A percentile compares a stretch with the other conserved stretches of the same genome.
Conservation (phyloP, 768 basidiomycete genomes). For the Podaxis sp. region DNA sequence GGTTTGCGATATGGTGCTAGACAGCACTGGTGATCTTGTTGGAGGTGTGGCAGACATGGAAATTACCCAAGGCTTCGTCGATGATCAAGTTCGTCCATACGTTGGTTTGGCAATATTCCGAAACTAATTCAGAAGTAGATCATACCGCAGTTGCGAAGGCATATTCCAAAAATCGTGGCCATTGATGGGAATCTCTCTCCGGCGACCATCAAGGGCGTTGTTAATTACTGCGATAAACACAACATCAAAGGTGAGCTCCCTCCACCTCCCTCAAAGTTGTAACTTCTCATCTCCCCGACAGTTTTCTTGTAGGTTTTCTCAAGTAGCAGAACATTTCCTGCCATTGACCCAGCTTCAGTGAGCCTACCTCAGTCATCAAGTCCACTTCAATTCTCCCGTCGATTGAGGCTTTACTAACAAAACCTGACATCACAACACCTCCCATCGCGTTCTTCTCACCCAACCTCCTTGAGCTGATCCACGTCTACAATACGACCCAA, state of each 20-base stretch:
- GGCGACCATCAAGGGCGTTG: conserved; percentile 43
- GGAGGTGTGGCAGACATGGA: conserved; percentile 95
- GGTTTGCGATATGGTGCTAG: conserved; percentile 84
- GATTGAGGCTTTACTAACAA: conserved; percentile 34
- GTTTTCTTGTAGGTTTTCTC: conserved; percentile 66
- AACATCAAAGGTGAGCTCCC: conserved; percentile 49
- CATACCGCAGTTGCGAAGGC: conserved; percentile 38
- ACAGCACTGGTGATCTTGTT: conserved; percentile 62
- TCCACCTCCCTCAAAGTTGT: background rate
- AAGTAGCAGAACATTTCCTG: background rate
- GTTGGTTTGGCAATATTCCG: background rate
- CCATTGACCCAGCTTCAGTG: conserved; percentile 41
- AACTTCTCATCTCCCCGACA: conserved; percentile 22
- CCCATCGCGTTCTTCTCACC: conserved; percentile 77
- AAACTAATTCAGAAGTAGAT: conserved; percentile 35
- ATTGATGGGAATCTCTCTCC: conserved; percentile 74
- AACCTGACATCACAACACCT: conserved; percentile 21
- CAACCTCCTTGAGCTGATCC: conserved; percentile 73
- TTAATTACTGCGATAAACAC: conserved; percentile 44
- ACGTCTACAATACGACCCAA: conserved; percentile 49
- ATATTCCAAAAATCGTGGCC: conserved; percentile 56
- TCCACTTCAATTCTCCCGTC: conserved; percentile 66
- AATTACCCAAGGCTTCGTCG: conserved; percentile 48
- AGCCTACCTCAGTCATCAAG: conserved; percentile 91
- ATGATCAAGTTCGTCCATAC: conserved; percentile 31